Evolutionary conservation across 768 basidiomycete species (phyloP).

Genomic region (Chalciporus sphaerocephalus): DNA sequence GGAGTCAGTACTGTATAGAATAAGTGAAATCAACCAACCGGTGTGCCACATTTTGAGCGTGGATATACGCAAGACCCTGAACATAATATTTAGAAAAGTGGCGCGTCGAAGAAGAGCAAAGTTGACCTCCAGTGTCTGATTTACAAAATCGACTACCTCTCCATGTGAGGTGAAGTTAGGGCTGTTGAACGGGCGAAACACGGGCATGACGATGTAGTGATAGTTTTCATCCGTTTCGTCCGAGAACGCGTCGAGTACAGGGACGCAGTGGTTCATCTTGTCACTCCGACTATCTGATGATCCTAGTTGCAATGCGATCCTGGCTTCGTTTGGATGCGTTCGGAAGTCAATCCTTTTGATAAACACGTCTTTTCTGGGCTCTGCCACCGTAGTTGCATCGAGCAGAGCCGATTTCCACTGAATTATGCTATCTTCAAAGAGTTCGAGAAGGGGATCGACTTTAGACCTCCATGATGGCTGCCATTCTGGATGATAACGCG

Average conservation of each 20-base stretch:
- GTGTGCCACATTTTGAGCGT: slow-evolving; percentile 31
- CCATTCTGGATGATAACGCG: slow-evolving; percentile 24
- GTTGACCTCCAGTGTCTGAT: slow-evolving; percentile 23
- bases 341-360: slow-evolving; percentile 1
- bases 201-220: slow-evolving; percentile 22
- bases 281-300: background rate
- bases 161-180: slow-evolving; percentile 19
- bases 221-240: slow-evolving; percentile 8
- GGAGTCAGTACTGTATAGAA: background rate
- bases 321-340: background rate
- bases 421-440: background rate
- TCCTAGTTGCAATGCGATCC: background rate
- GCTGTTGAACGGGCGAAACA: slow-evolving; percentile 16
- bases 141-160: slow-evolving; percentile 23
- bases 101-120: too few relatives aligned
- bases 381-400: background rate
- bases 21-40: slow-evolving; percentile 17
- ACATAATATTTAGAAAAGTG: background rate
- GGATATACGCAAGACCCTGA: slow-evolving; percentile 34
- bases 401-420: background rate
- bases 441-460: background rate
- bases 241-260: slow-evolving; percentile 14
- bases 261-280: slow-evolving; percentile 20
- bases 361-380: background rate
- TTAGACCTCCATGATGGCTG: slow-evolving; percentile 23